These are phyloP conservation scores for Cokeromyces recurvatus DNA, from an alignment of 371 early-diverging fungal genomes.

Conservation along the genomic window DNA sequence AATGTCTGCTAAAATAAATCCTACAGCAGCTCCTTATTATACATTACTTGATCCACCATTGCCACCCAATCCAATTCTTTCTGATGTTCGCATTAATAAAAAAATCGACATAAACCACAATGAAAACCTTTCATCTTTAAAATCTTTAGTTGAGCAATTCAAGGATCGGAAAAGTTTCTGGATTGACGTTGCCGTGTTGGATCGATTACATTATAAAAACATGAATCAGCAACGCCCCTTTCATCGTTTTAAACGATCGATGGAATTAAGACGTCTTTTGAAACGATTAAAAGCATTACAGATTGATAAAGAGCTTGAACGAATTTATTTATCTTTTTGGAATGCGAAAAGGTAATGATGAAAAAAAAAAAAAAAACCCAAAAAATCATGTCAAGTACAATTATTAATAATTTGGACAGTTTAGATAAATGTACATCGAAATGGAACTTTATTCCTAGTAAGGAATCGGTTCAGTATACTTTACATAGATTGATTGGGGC, in stretches of 20 bases:
- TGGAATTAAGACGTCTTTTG: conserved; percentile 22
- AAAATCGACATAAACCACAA: conserved; percentile 22
- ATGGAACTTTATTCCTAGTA: conserved; percentile 30
- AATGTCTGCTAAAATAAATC: too few species aligned
- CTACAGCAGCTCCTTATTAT: conserved; percentile 17
- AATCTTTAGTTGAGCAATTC: conserved; percentile 10
- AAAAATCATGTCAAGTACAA: too few species aligned
- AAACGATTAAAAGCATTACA: conserved; percentile 29
- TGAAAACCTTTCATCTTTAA: conserved; percentile 12
- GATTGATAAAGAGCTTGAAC: conserved; percentile 22
- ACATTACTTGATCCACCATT: conserved; percentile 16
- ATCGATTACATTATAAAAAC: conserved; percentile 32
- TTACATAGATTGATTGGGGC: conserved; percentile 35
- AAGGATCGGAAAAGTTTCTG: conserved; percentile 25
- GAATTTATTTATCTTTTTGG: conserved; percentile 32
- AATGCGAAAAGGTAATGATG: conserved; percentile 26
- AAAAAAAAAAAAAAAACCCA: too few species aligned
- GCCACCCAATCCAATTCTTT: conserved; percentile 12
- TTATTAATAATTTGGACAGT: too few species aligned
- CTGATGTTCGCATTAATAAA: conserved; percentile 28
- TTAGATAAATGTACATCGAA: conserved; percentile 21
- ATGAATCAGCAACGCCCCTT: conserved; percentile 36
- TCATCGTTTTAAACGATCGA: conserved; percentile 29
- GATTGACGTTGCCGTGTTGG: conserved; percentile 31
- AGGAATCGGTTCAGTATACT: conserved; percentile 34